Percentiles rank a stretch among this genome's conserved stretches.
phyloP scores from a whole-genome alignment of 441 rosid species.

The Bruguiera hainesii region DNA sequence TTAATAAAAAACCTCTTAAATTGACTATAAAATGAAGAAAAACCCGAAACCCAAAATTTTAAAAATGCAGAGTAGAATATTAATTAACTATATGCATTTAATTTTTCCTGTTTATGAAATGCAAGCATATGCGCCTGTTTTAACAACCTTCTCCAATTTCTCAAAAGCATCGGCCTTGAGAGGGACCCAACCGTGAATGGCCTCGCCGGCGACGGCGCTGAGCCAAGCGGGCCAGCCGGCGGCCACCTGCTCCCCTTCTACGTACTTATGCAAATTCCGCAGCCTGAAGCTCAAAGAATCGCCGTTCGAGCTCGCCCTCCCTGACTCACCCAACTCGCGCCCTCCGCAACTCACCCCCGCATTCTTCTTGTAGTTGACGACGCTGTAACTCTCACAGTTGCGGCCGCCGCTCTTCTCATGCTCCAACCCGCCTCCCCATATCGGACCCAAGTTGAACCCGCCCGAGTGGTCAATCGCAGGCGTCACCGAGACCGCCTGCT shows the following conservation, averaged over 20 bases:
- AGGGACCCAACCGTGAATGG: conserved; percentile 94
- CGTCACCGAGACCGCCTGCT: conserved; percentile 85
- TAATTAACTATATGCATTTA: neutral
- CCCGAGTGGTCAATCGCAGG: conserved; percentile 79
- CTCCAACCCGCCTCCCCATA: conserved; percentile 31
- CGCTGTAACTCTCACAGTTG: conserved; percentile 22
- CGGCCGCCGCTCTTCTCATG: conserved; percentile 28
- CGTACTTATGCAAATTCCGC: conserved; percentile 64
- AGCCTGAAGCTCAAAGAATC: conserved; percentile 76
- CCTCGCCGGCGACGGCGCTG: conserved; percentile 89
- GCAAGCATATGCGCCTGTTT: neutral
- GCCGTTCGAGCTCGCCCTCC: conserved; percentile 60
- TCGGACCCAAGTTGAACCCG: conserved; percentile 33
- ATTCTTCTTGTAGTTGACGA: conserved; percentile 22
- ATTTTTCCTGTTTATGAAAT: too few species aligned
- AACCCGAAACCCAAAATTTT: too few species aligned
- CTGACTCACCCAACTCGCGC: conserved; percentile 68
- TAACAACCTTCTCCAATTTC: conserved; percentile 80
- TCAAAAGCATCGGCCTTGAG: conserved; percentile 74
- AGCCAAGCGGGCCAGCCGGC: conserved; percentile 99
- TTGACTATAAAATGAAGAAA: too few species aligned
- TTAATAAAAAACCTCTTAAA: too few species aligned
- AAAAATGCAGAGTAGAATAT: too few species aligned
- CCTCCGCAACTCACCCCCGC: conserved; percentile 32
- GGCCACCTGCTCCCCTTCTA: conserved; percentile 91